These are phyloP conservation scores for Trichophyton mentagrophytes DNA, from an alignment of 2,329 filamentous ascomycete species.

Conservation along the genomic window DNA sequence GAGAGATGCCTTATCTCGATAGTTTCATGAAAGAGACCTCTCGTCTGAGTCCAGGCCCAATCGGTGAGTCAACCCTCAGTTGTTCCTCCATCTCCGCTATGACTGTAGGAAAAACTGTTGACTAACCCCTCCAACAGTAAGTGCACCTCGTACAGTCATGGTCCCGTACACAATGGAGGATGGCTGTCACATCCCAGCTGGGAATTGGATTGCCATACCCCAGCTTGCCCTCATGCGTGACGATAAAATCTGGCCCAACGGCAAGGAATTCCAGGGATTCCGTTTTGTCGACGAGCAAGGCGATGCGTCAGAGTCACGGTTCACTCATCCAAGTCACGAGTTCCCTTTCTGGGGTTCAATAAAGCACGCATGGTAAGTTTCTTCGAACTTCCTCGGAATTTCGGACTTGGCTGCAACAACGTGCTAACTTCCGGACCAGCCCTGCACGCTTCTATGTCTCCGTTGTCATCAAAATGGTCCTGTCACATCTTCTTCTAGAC, in stretches of 20 bases:
- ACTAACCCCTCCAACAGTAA: not conserved
- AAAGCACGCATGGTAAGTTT: not conserved
- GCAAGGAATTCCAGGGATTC: not conserved
- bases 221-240: not conserved
- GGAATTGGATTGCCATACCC: not conserved
- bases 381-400: not conserved
- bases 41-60: conserved; percentile 12
- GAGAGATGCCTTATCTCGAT: conserved; percentile 14
- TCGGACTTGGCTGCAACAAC: not conserved
- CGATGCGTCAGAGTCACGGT: not conserved
- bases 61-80: conserved; percentile 8
- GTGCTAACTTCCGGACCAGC: conserved; percentile 6
- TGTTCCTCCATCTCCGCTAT: not conserved
- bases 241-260: not conserved
- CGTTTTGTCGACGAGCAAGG: not conserved
- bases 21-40: conserved; percentile 17
- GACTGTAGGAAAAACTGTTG: not conserved
- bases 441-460: conserved; percentile 24
- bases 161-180: not conserved
- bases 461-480: conserved; percentile 21
- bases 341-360: not conserved
- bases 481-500: conserved; percentile 18
- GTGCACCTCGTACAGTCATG: not conserved
- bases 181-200: not conserved
- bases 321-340: not conserved